Base-by-base conservation (phyloP, 1,139 yeast genomes). In the Candida tunisiensis region DNA sequence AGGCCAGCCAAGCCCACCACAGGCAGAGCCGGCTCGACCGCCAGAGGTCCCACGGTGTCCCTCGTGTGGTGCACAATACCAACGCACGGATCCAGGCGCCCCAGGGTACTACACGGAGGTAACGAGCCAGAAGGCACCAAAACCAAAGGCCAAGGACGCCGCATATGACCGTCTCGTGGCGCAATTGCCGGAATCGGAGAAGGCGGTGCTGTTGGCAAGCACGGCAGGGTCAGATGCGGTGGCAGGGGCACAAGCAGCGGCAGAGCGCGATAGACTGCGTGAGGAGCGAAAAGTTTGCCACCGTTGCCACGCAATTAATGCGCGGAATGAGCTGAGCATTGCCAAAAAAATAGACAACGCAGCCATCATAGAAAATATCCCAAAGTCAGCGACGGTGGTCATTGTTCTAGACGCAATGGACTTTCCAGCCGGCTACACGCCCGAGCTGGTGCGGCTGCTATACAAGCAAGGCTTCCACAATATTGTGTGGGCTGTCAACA, bases 391-490 rank as follows among this genome's bases (percentile, higher is more conserved):
- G 1, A 59, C 62, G 16, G 41, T 78, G 2, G 62, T 74, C 2
- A 72, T 74, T 41, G 67, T 78, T 1, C 57, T 73, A 9, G 71
- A 73, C 26, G 71, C 74, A 1, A 49, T 60, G 16, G 92, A 79
- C 38, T 78, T 78, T 42, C 93, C 93, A 2, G 52, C 73, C 28
- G 63, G 70, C 6, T 48, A 69, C 11, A 60, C 58, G 33, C 51
- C 43, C n/a, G 43, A 43, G 5, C 51, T 69, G 14, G 51, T 10
- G 5, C 4, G 59, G 21, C 44, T 55, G 30, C 46, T 47, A 29
- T 42, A 62, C 20, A 35, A 51, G 6, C 51, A 62, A 1, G 35
- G 49, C 13, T 28, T 32, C 7, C 37, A 38, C 7, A 49, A 58
- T 7, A 50, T 69, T 8, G 46, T 59, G 17, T 70, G 68, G 36